A percentile compares a stretch with the other conserved stretches of the same genome.
phyloP scores from a whole-genome alignment of 371 early-diverging fungal species.

The Mortierella sp. region DNA sequence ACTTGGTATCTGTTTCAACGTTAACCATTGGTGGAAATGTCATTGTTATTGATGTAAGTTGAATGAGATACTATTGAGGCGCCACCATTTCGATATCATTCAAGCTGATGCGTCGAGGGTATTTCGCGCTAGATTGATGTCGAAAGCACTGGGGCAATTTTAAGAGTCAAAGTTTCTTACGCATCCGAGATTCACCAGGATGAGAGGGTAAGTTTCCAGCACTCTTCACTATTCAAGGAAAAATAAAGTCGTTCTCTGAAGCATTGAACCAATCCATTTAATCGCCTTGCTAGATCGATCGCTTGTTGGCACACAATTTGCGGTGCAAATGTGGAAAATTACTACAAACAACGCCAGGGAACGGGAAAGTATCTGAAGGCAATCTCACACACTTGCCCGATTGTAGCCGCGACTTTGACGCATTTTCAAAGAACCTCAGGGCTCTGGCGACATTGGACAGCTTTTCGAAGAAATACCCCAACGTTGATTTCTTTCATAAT shows the following conservation, averaged over 20 bases:
- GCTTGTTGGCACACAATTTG: slow-evolving; percentile 62
- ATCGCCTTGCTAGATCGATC: slow-evolving; percentile 57
- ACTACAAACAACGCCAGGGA: slow-evolving; percentile 19
- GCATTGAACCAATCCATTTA: background rate
- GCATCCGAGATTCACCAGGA: slow-evolving; percentile 68
- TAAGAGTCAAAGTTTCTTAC: slow-evolving; percentile 66
- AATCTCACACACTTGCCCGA: slow-evolving; percentile 36
- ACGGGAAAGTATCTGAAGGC: slow-evolving; percentile 21
- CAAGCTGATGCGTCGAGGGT: background rate
- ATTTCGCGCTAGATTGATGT: slow-evolving; percentile 63
- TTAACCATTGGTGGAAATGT: slow-evolving; percentile 69
- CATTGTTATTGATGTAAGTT: slow-evolving; percentile 70
- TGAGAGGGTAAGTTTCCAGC: slow-evolving; percentile 55
- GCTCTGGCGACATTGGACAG: slow-evolving; percentile 67
- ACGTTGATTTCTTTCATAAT: slow-evolving; percentile 66
- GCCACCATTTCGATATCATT: background rate
- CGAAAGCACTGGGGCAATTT: slow-evolving; percentile 62
- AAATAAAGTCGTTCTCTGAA: background rate
- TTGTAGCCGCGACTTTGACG: slow-evolving; percentile 57
- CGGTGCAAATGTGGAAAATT: slow-evolving; percentile 56
- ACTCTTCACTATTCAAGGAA: background rate
- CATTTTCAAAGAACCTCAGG: slow-evolving; percentile 64
- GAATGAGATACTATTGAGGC: background rate
- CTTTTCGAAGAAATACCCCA: slow-evolving; percentile 64
- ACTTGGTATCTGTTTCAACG: slow-evolving; percentile 61